A percentile compares a stretch with the other conserved stretches of the same genome.
These are phyloP conservation scores for Globisporangium camurandrum DNA, from an alignment of 352 stramenopile species.

Conservation along the genomic window DNA sequence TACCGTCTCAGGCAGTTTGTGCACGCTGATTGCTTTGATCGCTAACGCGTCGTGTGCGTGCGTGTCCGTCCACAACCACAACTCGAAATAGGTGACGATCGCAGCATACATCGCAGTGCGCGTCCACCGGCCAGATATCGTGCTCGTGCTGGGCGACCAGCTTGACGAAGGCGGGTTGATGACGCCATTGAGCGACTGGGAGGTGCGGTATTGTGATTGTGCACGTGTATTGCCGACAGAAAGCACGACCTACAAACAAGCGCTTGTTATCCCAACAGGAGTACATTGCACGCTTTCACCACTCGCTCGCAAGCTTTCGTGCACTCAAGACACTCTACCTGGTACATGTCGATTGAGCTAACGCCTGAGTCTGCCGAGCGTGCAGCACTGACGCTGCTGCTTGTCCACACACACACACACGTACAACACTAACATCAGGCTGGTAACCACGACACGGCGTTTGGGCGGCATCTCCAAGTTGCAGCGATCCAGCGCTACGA, in stretches of 20 bases:
- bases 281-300: constrained; percentile 48
- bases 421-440: constrained; percentile 34
- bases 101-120: constrained; percentile 30
- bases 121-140: constrained; percentile 44
- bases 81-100: constrained; percentile 19
- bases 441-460: constrained; percentile 74
- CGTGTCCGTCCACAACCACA: too few relatives aligned
- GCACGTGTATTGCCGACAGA: not conserved
- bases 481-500: constrained; percentile 45
- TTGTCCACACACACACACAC: not conserved
- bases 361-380: not conserved
- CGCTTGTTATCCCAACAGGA: constrained; percentile 14
- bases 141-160: constrained; percentile 66
- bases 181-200: constrained; percentile 39
- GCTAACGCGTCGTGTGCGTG: not conserved
- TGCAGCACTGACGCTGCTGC: not conserved
- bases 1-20: too few relatives aligned
- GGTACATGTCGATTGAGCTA: too few relatives aligned
- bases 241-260: not conserved
- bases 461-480: constrained; percentile 37
- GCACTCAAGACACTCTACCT: constrained; percentile 48
- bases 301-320: constrained; percentile 25
- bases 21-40: too few relatives aligned
- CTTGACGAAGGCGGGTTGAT: constrained; percentile 58
- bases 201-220: constrained; percentile 16